Evolutionary conservation across 2,329 filamentous ascomycete genomes (phyloP), one percentile per base, ranked within the genome.

Genomic region (Ophiosphaerella korrae): DNA sequence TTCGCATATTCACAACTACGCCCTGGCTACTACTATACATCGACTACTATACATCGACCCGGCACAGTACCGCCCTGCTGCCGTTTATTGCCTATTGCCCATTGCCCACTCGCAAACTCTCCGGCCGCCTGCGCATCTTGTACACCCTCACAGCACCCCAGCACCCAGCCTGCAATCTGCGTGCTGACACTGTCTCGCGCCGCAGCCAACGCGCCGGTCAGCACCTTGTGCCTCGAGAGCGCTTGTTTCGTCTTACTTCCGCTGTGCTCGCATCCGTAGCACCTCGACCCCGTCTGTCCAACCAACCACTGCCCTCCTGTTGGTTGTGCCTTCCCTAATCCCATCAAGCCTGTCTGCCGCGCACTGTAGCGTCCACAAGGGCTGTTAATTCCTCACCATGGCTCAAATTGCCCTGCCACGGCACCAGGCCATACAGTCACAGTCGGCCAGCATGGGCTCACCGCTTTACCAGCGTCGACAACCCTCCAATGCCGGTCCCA

Each of bases 181-280:
- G 49, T 68, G 67, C 68, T 73, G 65, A 72, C 65, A 37, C 50
- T 50, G 52, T 62, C 46, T 50, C 58, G 59, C 55, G 36, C 55
- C 47, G 45, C 55, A 67, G 64, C 68, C 67, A 68, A 71, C 63
- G 52, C 65, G 52, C 63, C 61, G 58, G 54, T 63, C 60, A 60
- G 53, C 68, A 51, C 60, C 45, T 64, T 70, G 68, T 70, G 66
- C 67, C 58, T 64, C 58, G 60, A 62, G 50, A 67, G 70, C 70
- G 70, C 70, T 69, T 72, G 70, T 71, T 71, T 72, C 70, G 68
- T 71, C 70, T 68, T 52, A 58, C 66, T 64, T 55, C 64, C 67
- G 58, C 63, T 60, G 67, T 67, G 60, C 55, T 53, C 63, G 35
- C 53, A 50, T 53, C 55, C 53, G 69, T 72, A 67, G 60, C 65